Conservation (phyloP, 768 basidiomycete genomes). For the Suillus placidus region DNA sequence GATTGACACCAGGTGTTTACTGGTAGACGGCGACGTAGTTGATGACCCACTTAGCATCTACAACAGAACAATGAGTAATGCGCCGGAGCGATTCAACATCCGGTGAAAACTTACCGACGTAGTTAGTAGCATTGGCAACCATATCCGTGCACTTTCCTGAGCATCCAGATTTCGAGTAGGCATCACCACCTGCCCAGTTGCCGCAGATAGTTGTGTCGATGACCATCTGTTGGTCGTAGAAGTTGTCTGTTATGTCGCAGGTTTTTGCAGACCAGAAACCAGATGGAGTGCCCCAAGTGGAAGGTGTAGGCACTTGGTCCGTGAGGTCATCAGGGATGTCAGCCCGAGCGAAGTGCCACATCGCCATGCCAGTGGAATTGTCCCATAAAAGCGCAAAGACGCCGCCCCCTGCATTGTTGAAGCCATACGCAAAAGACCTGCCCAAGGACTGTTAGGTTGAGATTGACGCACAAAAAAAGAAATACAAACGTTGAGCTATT, state of each 20-base stretch:
- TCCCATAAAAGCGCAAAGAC: constrained; percentile 65
- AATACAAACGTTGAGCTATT: constrained; percentile 23
- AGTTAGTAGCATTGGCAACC: constrained; percentile 61
- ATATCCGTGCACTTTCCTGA: constrained; percentile 47
- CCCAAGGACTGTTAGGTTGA: constrained; percentile 32
- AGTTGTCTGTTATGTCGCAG: constrained; percentile 55
- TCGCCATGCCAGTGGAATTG: constrained; percentile 45
- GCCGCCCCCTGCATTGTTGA: constrained; percentile 45
- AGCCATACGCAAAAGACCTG: constrained; percentile 44
- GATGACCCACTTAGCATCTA: constrained; percentile 60
- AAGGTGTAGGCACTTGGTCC: constrained; percentile 45
- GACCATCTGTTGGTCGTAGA: constrained; percentile 54
- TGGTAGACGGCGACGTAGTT: constrained; percentile 61
- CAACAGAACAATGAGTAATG: background rate
- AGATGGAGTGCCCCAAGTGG: constrained; percentile 54
- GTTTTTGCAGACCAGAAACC: constrained; percentile 52
- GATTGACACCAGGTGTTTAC: constrained; percentile 6
- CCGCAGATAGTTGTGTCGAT: constrained; percentile 41
- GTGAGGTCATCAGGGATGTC: constrained; percentile 56
- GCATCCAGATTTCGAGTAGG: constrained; percentile 35
- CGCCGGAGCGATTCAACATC: constrained; percentile 23
- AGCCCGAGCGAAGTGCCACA: constrained; percentile 59
- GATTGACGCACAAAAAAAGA: constrained; percentile 22
- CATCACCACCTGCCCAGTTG: constrained; percentile 26
- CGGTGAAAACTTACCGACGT: constrained; percentile 38